Conservation (phyloP, 495 filamentous ascomycete genomes). For the Neurospora sp. region DNA sequence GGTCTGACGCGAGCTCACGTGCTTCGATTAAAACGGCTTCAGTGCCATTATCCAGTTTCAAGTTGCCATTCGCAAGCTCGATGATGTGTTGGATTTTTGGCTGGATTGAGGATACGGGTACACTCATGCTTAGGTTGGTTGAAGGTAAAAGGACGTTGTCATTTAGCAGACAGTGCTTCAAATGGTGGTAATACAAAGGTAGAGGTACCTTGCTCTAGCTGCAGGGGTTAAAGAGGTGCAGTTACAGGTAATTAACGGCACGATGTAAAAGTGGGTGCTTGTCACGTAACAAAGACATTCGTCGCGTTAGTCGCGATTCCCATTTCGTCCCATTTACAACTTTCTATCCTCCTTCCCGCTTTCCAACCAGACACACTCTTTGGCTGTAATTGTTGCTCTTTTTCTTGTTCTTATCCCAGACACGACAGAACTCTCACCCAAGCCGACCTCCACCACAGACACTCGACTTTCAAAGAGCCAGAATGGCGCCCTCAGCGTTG, state of each 20-base stretch:
- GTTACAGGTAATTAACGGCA: neutral
- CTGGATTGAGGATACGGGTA: neutral
- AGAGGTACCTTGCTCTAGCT: neutral
- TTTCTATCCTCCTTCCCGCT: neutral
- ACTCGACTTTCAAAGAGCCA: neutral
- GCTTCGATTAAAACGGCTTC: neutral
- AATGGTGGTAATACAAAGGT: neutral
- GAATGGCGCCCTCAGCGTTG: constrained; percentile 33
- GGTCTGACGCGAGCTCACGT: constrained; percentile 13
- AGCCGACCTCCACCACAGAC: neutral
- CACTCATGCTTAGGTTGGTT: neutral
- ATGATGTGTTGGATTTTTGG: neutral
- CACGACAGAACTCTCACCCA: neutral
- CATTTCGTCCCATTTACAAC: neutral
- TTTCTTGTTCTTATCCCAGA: neutral
- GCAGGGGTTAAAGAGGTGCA: neutral
- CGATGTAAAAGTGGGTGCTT: neutral
- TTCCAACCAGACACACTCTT: neutral
- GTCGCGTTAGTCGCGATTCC: neutral
- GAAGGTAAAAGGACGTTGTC: neutral
- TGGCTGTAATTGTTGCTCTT: neutral
- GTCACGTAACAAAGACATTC: neutral
- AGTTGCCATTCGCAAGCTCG: neutral
- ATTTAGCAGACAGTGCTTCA: neutral
- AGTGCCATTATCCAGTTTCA: neutral